These are phyloP conservation scores for Sinapis alba DNA, from an alignment of 441 rosid genomes.

Conservation along the genomic window DNA sequence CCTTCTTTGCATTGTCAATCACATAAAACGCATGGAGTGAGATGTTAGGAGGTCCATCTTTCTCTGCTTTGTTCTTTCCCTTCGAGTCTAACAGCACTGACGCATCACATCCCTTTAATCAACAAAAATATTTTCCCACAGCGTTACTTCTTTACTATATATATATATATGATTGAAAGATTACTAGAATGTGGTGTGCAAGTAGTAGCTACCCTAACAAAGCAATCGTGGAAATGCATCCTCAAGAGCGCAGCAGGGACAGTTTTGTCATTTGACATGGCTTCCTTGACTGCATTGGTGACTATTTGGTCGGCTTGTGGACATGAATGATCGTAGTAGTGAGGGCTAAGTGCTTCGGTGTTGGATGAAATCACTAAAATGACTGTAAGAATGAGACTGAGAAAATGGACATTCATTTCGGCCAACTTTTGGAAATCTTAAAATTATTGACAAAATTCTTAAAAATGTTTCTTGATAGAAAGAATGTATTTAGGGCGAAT, in stretches of 20 bases:
- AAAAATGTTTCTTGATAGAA: neutral
- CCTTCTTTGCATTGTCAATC: slow-evolving; percentile 62
- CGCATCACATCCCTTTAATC: slow-evolving; percentile 64
- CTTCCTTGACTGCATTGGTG: slow-evolving; percentile 49
- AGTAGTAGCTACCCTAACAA: slow-evolving; percentile 49
- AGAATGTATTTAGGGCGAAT: slow-evolving; percentile 1
- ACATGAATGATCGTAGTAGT: slow-evolving; percentile 57
- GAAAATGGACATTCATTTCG: slow-evolving; percentile 29
- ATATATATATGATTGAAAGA: neutral
- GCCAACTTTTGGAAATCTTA: neutral
- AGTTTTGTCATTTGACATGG: slow-evolving; percentile 54
- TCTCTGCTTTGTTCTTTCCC: slow-evolving; percentile 59
- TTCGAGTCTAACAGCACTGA: slow-evolving; percentile 65
- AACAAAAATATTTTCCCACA: neutral
- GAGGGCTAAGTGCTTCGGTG: slow-evolving; percentile 52
- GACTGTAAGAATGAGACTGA: slow-evolving; percentile 35
- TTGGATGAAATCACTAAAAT: slow-evolving; percentile 30
- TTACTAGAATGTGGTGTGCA: neutral
- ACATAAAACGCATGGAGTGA: slow-evolving; percentile 69
- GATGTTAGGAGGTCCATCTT: slow-evolving; percentile 74
- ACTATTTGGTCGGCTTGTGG: slow-evolving; percentile 54
- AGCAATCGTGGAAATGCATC: slow-evolving; percentile 79
- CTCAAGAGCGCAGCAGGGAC: slow-evolving; percentile 69
- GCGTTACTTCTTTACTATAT: neutral
- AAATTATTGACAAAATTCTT: neutral